phyloP scores from a whole-genome alignment of 2,329 filamentous ascomycete genomes.

The Microsporum ferrugineum region DNA sequence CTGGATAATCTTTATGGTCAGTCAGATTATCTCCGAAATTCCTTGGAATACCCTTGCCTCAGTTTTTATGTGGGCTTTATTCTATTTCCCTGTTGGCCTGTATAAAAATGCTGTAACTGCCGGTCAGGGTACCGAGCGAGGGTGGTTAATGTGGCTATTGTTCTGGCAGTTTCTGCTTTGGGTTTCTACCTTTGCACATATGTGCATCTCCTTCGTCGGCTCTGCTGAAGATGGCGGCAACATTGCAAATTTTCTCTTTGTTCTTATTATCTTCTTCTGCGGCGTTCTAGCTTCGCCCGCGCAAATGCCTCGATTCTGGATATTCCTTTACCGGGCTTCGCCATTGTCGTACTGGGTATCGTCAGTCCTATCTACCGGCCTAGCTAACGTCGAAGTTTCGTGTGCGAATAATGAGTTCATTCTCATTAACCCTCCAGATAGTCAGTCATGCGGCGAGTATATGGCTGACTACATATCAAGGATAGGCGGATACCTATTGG shows the following conservation, averaged over 20 bases:
- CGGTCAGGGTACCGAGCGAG: conserved; percentile 38
- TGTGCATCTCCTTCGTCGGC: conserved; percentile 59
- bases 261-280: conserved; percentile 50
- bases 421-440: conserved; percentile 40
- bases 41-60: conserved; percentile 38
- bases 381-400: conserved; percentile 19
- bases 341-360: conserved; percentile 52
- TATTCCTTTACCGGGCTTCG: conserved; percentile 60
- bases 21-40: conserved; percentile 39
- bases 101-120: conserved; percentile 32
- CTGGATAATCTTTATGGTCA: conserved; percentile 49
- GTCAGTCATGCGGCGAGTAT: conserved; percentile 49
- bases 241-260: conserved; percentile 49
- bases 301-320: conserved; percentile 59
- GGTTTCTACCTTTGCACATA: conserved; percentile 58
- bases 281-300: conserved; percentile 41
- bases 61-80: conserved; percentile 40
- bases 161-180: conserved; percentile 57
- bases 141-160: conserved; percentile 55
- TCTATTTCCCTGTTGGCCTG: conserved; percentile 48
- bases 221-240: conserved; percentile 56
- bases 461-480: conserved; percentile 30
- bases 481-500: conserved; percentile 25
- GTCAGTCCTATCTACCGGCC: conserved; percentile 25
- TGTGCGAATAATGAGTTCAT: conserved; percentile 28